Percentiles rank a stretch among this genome's conserved stretches.
These are phyloP conservation scores for Alternaria infectoria DNA, from an alignment of 2,329 filamentous ascomycete genomes.

Conservation along the genomic window DNA sequence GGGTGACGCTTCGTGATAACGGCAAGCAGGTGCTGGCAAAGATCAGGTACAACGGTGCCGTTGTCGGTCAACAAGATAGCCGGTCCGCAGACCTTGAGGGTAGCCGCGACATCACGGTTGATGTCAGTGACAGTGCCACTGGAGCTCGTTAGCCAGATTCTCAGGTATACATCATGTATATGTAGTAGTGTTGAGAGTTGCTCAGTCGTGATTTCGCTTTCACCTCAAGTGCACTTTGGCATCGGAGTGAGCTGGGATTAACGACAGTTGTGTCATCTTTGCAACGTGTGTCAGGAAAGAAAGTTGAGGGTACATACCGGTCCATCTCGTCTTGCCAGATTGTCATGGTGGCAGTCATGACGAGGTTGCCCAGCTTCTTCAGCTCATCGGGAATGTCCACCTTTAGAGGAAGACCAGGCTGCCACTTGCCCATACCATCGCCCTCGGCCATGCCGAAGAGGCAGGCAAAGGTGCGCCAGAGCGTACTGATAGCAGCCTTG, in stretches of 20 bases:
- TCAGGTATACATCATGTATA: constrained; percentile 7
- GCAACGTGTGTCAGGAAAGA: constrained; percentile 17
- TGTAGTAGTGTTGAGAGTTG: constrained; percentile 52
- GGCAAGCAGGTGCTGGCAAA: constrained; percentile 75
- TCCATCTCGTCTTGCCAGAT: constrained; percentile 91
- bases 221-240: constrained; percentile 84
- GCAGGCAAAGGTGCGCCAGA: constrained; percentile 92
- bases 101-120: constrained; percentile 89
- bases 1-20: constrained; percentile 90
- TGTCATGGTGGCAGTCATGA: constrained; percentile 82
- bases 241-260: constrained; percentile 99
- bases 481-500: constrained; percentile 86
- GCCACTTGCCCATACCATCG: constrained; percentile 79
- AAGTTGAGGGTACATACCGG: constrained; percentile 70
- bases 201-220: constrained; percentile 73
- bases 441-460: constrained; percentile 89
- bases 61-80: constrained; percentile 77
- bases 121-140: constrained; percentile 92
- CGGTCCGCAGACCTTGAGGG: constrained; percentile 88
- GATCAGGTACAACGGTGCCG: constrained; percentile 69
- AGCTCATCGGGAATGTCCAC: constrained; percentile 79
- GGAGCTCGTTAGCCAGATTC: constrained; percentile 24
- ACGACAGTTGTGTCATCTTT: constrained; percentile 83
- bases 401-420: constrained; percentile 83
- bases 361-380: constrained; percentile 82